Evolutionary conservation across 768 basidiomycete genomes (phyloP), one percentile per base, ranked within the genome.

Genomic region (Rhizopogon vinicolor): DNA sequence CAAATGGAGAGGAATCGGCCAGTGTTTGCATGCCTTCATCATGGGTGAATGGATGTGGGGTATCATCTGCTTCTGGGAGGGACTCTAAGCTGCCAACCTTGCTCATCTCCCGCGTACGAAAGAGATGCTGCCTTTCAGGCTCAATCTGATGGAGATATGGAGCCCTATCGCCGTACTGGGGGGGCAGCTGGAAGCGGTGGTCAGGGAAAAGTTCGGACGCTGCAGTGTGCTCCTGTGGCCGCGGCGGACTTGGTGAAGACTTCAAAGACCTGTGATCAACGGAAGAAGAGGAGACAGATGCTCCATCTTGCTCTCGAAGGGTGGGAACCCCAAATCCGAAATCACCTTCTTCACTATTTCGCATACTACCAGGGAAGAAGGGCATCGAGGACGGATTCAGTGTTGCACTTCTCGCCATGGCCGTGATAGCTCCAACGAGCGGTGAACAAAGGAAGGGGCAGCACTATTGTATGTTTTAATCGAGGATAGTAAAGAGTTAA

Each of bases 311-410:
- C 41, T 73, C 74, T 55, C 73, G 78, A 65, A 74, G 74, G 58
- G 73, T 67, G 61, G 77, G 75, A 67, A 77, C 77, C 48, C 70
- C 69, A 62, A 81, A 79, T 53, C 72, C 72, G 43, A 80, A 68
- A 56, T 72, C 74, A 52, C 85, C 84, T 56, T 86, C 83, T 54
- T 84, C 85, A 63, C 66, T 74, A 61, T 75, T 65, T 60, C 84
- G 83, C 62, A 82, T 66, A 53, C 54, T 63, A 53, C 86, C 87
- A 58, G 90, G 90, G 69, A 90, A 90, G 80, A 92, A 92, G 50
- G 90, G 90, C 68, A 84, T 84, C 56, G 89, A 92, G 58, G 88
- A 78, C 60, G 90, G 89, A 71, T 91, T 91, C 63, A 91, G 75
- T 57, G 87, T 79, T 64, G 82, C 85, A 64, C 84, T 88, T 79